Base-by-base conservation (phyloP, 495 filamentous ascomycete species). In the Neurospora sp. region DNA sequence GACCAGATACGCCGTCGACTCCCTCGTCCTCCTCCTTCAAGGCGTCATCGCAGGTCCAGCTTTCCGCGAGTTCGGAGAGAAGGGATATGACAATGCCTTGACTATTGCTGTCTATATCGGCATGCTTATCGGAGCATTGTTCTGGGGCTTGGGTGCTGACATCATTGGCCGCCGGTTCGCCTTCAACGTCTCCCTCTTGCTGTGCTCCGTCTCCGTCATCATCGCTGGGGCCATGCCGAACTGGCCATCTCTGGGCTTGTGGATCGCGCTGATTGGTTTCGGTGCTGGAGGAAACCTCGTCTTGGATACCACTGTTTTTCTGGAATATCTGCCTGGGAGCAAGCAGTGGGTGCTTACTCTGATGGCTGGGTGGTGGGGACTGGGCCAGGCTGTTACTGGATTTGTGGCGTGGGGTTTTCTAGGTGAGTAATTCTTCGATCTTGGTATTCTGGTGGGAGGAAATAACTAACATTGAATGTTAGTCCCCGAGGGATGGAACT, bases 61-160 rank as follows among this genome's bases (percentile, higher is more conserved):
- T 4, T 85, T 79, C 68, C 83, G 82, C 72, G 89, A 92, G 77
- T 90, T 91, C 74, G 82, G 86, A 16, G 81, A 87, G 8, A 70
- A 78, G 0, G 84, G 83, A 9, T 90, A 86, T 72, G 70, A 71
- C 12, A 84, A 86, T 41, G 89, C 82, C 5, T 80, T 91, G 73
- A 91, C 87, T 3, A 86, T 91, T 71, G 87, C 90, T 14, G 85
- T 86, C 0, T 91, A 92, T 74, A 86, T 91, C 69, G 92, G 93
- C 3, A 86, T 96, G 70, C 81, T 94, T 1, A 75, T 89, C 3
- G 93, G 92, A 1, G 92, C 93, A 0, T 79, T 93, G 3, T 93
- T 94, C 77, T 94, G 92, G 93, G 93, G 93, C 0, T 86, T 94
- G 65, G 88, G 90, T 48, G 92, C 90, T 48, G 91, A 92, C 76